phyloP scores from a whole-genome alignment of 805 yeast species.

The Starmerella bacillaris region DNA sequence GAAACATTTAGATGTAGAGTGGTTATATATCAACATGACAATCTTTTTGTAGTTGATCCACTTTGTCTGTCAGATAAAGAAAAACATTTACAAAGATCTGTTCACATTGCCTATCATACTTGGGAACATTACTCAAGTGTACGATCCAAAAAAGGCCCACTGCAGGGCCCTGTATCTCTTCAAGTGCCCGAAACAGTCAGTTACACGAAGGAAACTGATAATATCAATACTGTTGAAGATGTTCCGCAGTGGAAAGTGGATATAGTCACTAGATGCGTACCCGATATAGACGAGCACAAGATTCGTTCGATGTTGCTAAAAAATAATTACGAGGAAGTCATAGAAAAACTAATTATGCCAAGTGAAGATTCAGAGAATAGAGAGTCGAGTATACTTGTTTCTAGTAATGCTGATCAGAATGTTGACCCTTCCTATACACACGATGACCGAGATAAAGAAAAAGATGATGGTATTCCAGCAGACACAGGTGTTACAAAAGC shows the following conservation, averaged over 20 bases:
- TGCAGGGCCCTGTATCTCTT: slow-evolving; percentile 18
- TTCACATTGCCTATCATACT: slow-evolving; percentile 26
- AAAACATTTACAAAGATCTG: slow-evolving; percentile 1
- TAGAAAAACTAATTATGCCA: slow-evolving; percentile 18
- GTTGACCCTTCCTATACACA: background rate
- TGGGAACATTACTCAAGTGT: slow-evolving; percentile 31
- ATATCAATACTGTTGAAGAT: slow-evolving; percentile 1
- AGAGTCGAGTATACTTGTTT: background rate
- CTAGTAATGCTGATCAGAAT: background rate
- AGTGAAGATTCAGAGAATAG: slow-evolving; percentile 3
- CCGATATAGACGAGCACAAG: slow-evolving; percentile 13
- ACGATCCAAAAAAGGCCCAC: slow-evolving; percentile 25
- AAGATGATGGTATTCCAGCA: background rate
- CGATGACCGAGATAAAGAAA: background rate
- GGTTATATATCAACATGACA: slow-evolving; percentile 25
- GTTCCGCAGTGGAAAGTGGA: slow-evolving; percentile 21
- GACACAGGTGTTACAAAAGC: background rate
- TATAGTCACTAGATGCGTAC: slow-evolving; percentile 18
- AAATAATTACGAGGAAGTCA: slow-evolving; percentile 18
- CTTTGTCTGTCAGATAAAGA: background rate
- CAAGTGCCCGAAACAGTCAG: slow-evolving; percentile 2
- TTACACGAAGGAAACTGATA: background rate
- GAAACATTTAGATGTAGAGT: slow-evolving; percentile 20
- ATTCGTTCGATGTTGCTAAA: slow-evolving; percentile 6
- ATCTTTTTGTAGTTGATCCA: slow-evolving; percentile 22